phyloP scores from a whole-genome alignment of 176 grass and related monocot species.

The Aegilops sharonensis region DNA sequence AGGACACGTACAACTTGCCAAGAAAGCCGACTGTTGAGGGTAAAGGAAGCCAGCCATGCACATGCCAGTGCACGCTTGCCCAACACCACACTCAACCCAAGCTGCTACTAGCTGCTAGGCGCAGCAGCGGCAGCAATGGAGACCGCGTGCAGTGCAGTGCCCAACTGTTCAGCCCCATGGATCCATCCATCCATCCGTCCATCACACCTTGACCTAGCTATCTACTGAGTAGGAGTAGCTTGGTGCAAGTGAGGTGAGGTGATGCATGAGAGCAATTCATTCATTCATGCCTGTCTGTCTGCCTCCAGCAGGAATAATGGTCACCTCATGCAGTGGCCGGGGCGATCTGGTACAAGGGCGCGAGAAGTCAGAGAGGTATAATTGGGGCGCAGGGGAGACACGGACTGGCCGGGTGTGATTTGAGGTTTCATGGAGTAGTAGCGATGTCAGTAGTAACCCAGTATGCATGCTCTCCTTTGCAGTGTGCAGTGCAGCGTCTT shows the following conservation, averaged over 20 bases:
- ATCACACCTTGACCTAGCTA: constrained; percentile 42
- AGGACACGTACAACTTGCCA: constrained; percentile 51
- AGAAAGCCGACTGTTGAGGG: constrained; percentile 44
- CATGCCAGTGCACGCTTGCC: constrained; percentile 50
- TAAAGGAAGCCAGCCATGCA: constrained; percentile 36
- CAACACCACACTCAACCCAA: constrained; percentile 51
- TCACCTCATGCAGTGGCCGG: constrained; percentile 16
- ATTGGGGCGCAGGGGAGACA: not conserved
- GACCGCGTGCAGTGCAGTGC: constrained; percentile 28
- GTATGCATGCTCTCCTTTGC: constrained; percentile 5
- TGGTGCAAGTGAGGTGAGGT: no score
- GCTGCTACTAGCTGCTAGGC: not conserved
- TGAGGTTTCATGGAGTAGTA: constrained; percentile 53
- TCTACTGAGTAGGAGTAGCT: no score
- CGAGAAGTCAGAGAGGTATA: constrained; percentile 21
- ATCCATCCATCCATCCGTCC: constrained; percentile 5
- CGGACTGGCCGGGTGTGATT: constrained; percentile 47
- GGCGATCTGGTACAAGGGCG: not conserved
- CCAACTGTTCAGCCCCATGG: constrained; percentile 40
- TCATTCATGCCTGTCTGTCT: not conserved
- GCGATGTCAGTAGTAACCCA: not conserved
- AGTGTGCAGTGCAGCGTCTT: constrained; percentile 8
- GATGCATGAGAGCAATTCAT: constrained; percentile 23
- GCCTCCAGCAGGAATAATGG: constrained; percentile 40
- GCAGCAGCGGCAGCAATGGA: constrained; percentile 14